Percentiles rank a stretch among this genome's conserved stretches.
phyloP scores from a whole-genome alignment of 345 rosid genomes.

The Lepidium sativum region DNA sequence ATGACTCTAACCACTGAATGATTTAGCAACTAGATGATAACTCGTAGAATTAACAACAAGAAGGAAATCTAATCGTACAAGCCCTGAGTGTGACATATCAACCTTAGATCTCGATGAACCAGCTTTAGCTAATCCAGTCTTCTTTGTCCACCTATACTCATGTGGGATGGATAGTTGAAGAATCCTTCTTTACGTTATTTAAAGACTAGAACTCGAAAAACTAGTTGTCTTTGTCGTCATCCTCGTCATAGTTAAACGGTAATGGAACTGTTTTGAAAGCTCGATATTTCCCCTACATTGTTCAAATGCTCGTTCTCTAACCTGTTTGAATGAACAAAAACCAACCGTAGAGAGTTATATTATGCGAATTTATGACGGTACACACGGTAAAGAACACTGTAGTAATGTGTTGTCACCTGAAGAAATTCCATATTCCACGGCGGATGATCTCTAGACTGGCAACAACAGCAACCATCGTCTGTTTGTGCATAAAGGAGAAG shows the following conservation, averaged over 20 bases:
- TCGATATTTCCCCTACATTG: slow-evolving; percentile 51
- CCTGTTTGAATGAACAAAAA: slow-evolving; percentile 26
- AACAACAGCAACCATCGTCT: slow-evolving; percentile 38
- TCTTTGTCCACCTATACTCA: not conserved
- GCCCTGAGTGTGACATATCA: not conserved
- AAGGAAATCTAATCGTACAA: not conserved
- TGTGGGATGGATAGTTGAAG: not conserved
- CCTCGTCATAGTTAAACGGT: slow-evolving; percentile 57
- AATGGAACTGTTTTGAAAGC: slow-evolving; percentile 75
- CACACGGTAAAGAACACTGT: not conserved
- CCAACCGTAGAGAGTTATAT: not conserved
- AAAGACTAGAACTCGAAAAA: not conserved
- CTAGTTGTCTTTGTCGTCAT: slow-evolving; percentile 45
- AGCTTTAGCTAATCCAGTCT: not conserved
- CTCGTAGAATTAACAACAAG: slow-evolving; percentile 9
- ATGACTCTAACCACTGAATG: slow-evolving; percentile 1
- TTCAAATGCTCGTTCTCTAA: slow-evolving; percentile 72
- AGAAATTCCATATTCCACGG: slow-evolving; percentile 75
- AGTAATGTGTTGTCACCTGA: slow-evolving; percentile 27
- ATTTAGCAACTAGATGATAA: not conserved
- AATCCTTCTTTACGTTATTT: not conserved
- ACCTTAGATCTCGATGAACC: not conserved
- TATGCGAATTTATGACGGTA: not conserved
- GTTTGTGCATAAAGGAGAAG: slow-evolving; percentile 28
- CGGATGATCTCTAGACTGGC: slow-evolving; percentile 71